Evolutionary conservation across 106 monocot genomes (phyloP).

Genomic region (Alisma plantagoaquatica): DNA sequence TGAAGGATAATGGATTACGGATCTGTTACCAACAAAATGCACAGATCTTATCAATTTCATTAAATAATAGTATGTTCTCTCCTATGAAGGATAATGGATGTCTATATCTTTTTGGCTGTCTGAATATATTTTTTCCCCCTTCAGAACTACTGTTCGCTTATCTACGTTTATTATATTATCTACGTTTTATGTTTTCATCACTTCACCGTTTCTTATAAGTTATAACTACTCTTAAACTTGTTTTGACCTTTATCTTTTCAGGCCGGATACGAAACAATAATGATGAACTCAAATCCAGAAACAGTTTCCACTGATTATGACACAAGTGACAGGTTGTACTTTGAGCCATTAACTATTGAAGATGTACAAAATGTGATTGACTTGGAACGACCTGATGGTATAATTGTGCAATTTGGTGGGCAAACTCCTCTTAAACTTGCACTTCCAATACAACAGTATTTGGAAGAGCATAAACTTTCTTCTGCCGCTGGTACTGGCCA

Average conservation of each 20-base stretch:
- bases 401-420: slow-evolving; percentile 95
- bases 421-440: slow-evolving; percentile 98
- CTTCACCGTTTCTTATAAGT: neutral
- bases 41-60: no score
- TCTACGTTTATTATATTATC: no score
- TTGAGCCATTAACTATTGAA: slow-evolving; percentile 90
- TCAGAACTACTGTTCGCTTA: no score
- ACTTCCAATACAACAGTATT: slow-evolving; percentile 63
- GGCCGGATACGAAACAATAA: slow-evolving; percentile 91
- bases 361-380: slow-evolving; percentile 91
- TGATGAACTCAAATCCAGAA: slow-evolving; percentile 99
- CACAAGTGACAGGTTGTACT: slow-evolving; percentile 92
- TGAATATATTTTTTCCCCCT: no score
- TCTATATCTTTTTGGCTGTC: no score
- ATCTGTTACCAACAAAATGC: no score
- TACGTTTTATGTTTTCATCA: no score
- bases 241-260: slow-evolving; percentile 22
- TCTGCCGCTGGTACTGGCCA: slow-evolving; percentile 42
- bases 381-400: slow-evolving; percentile 80
- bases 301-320: slow-evolving; percentile 98
- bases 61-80: no score
- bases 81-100: no score
- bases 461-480: slow-evolving; percentile 45
- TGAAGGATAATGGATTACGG: no score
- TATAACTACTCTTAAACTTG: no score